Base-by-base conservation (phyloP, 2,329 filamentous ascomycete species). In the Teratosphaeria nubilosa region DNA sequence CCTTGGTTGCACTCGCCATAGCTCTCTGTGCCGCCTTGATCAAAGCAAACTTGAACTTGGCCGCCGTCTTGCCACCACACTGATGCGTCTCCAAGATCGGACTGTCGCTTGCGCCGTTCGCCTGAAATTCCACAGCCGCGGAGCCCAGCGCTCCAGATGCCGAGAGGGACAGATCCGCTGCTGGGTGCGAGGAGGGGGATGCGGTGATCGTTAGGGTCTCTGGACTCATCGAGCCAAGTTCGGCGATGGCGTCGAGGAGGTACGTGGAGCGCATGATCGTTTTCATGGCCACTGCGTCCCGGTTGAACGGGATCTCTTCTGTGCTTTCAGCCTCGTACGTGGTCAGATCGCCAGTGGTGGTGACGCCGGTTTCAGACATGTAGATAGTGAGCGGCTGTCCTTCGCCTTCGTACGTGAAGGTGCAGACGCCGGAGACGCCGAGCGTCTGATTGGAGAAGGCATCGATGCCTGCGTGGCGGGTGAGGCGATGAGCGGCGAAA, bases 1-100 rank as follows among this genome's bases (percentile, higher is more conserved):
- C 91, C 74, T 97, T 99, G 68, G 83, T 91, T 4, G 91, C 90
- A 41, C 91, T 83, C 52, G 86, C 85, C 92, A 99, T 97, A n/a
- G 94, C 92, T 63, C 92, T 86, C 52, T 85, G 85, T 0, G 92
- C 91, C 63, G 88, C 87, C 72, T 89, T 91, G 69, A 99, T 80
- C 56, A 96, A 82, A 57, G 87, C 82, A 70, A 96, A 97, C 65
- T 90, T 91, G 78, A 95, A 99, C 54, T 82, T 85, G 69, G 95
- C 78, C 73, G 80, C 81, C 83, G 51, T 78, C 75, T 62, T 81
- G 75, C 58, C 73, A 66, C 58, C n/a, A 57, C 91, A 86, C 13
- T 81, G 80, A 63, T 91, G 88, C 0, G 87, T 90, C 74, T 94
- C 89, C 22, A 94, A 79, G 48, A 92, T 76, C 20, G 51, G 34